Evolutionary conservation across 805 yeast genomes (phyloP).

Genomic region (Wickerhamomyces sydowiorum): DNA sequence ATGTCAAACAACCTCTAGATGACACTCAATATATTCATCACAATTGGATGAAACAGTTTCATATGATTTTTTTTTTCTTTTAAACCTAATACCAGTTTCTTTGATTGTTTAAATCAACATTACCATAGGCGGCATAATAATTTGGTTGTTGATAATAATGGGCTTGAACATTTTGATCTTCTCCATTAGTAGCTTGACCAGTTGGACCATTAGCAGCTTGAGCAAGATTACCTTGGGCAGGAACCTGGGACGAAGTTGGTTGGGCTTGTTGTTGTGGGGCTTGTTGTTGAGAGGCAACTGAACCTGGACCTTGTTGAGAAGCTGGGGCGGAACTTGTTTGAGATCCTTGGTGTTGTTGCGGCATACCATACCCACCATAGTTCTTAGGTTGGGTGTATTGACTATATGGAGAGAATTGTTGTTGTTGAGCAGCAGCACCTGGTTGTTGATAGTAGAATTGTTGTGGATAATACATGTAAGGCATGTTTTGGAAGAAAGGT

Average conservation of each 20-base stretch:
- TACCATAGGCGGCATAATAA: constrained; percentile 1
- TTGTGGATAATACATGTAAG: constrained; percentile 24
- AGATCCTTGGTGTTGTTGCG: constrained; percentile 3
- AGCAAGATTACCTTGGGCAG: not conserved
- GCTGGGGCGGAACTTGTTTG: not conserved
- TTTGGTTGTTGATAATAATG: not conserved
- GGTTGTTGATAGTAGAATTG: constrained; percentile 12
- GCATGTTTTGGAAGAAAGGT: constrained; percentile 15
- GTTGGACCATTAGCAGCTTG: not conserved
- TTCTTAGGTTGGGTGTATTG: constrained; percentile 15
- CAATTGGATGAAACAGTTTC: not conserved
- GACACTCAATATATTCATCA: not conserved
- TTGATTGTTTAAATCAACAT: not conserved
- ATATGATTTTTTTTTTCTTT: not conserved
- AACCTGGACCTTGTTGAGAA: not conserved
- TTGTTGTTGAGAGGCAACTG: not conserved
- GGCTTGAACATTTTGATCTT: not conserved
- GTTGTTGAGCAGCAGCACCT: constrained; percentile 9
- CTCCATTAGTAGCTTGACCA: constrained; percentile 2
- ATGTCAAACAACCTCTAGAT: not conserved
- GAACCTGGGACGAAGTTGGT: not conserved
- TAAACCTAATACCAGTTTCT: not conserved
- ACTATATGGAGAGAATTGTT: constrained; percentile 6
- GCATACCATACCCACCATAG: constrained; percentile 15
- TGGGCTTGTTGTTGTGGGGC: constrained; percentile 1